Percentiles rank a stretch among this genome's conserved stretches.
Evolutionary conservation across 257 asterid species (phyloP).

Genomic region (Striga asiatica): DNA sequence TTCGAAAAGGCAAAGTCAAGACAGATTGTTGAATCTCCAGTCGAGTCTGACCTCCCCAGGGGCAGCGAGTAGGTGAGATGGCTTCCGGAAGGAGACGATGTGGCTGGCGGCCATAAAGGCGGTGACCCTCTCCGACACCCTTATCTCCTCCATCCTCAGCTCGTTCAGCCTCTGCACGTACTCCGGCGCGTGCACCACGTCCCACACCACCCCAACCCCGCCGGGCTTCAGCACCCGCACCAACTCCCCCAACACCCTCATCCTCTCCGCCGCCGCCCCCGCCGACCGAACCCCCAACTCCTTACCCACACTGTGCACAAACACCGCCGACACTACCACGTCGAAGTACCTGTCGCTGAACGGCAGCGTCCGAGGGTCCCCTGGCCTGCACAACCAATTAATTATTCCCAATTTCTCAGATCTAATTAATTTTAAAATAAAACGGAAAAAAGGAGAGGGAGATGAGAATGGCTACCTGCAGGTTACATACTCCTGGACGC

Average conservation of each 20-base stretch:
- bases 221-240: constrained; percentile 80
- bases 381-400: constrained; percentile 36
- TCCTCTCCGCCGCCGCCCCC: constrained; percentile 84
- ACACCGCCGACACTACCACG: constrained; percentile 90
- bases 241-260: constrained; percentile 74
- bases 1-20: constrained; percentile 46
- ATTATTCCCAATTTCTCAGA: not conserved
- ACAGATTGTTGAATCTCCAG: constrained; percentile 77
- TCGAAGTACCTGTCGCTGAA: constrained; percentile 74
- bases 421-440: not conserved
- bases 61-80: constrained; percentile 66
- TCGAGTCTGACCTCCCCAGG: constrained; percentile 72
- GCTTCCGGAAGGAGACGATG: constrained; percentile 70
- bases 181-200: constrained; percentile 79
- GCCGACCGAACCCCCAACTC: constrained; percentile 71
- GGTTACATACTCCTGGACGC: constrained; percentile 90
- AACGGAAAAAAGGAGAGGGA: not conserved
- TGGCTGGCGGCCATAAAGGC: constrained; percentile 91
- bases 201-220: constrained; percentile 90
- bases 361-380: constrained; percentile 78
- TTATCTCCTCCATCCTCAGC: constrained; percentile 74
- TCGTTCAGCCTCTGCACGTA: constrained; percentile 69
- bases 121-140: constrained; percentile 83
- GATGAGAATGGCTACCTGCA: constrained; percentile 51
- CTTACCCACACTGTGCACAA: constrained; percentile 85